These are phyloP conservation scores for Pythium plurisporium DNA, from an alignment of 352 stramenopile genomes.

Conservation along the genomic window DNA sequence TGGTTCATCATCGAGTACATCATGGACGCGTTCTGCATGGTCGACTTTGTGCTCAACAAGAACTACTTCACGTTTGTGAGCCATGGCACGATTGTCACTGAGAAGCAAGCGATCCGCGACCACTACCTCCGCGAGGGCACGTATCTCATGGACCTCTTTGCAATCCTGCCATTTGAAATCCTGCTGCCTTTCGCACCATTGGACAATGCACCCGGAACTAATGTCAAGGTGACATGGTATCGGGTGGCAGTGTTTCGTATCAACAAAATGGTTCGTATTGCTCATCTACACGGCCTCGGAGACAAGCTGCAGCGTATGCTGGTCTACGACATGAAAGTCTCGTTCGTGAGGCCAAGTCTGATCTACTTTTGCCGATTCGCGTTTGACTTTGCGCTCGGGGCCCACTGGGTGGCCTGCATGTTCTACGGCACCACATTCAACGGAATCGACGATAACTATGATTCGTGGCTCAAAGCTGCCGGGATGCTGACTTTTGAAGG, in stretches of 20 bases:
- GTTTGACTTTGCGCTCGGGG: slow-evolving; percentile 24
- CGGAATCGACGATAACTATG: neutral
- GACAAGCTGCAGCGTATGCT: slow-evolving; percentile 46
- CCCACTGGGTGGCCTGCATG: slow-evolving; percentile 25
- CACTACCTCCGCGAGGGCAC: slow-evolving; percentile 46
- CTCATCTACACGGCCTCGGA: slow-evolving; percentile 44
- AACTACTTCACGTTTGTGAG: slow-evolving; percentile 53
- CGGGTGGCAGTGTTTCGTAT: slow-evolving; percentile 42
- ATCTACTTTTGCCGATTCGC: slow-evolving; percentile 39
- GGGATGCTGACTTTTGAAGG: slow-evolving; percentile 50
- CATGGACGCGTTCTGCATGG: slow-evolving; percentile 34
- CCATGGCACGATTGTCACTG: slow-evolving; percentile 36
- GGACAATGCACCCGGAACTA: slow-evolving; percentile 4
- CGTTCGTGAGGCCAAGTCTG: slow-evolving; percentile 6
- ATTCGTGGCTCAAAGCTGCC: slow-evolving; percentile 22
- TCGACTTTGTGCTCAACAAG: slow-evolving; percentile 57
- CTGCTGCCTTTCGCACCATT: slow-evolving; percentile 13
- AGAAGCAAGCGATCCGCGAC: slow-evolving; percentile 26
- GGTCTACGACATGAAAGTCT: slow-evolving; percentile 46
- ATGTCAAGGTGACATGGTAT: slow-evolving; percentile 37
- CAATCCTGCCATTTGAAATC: slow-evolving; percentile 42
- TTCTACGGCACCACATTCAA: slow-evolving; percentile 18
- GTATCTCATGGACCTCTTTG: slow-evolving; percentile 43
- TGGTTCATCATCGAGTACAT: slow-evolving; percentile 43
- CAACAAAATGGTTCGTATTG: slow-evolving; percentile 50